Base-by-base conservation (phyloP, 176 grass and related monocot species). In the Otatea glauca region DNA sequence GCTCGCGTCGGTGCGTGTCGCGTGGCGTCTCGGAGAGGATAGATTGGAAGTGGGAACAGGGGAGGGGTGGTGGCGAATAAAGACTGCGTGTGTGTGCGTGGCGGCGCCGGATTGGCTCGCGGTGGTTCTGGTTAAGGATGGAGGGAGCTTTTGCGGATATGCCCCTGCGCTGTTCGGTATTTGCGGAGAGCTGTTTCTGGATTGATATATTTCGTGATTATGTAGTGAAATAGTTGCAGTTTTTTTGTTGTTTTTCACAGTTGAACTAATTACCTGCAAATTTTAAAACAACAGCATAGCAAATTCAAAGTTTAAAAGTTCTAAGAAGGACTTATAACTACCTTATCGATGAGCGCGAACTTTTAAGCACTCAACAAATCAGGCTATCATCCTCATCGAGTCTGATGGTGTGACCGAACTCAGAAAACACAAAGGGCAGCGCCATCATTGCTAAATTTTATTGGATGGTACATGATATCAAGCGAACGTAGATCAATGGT, bases 51-150 rank as follows among this genome's bases (percentile, higher is more conserved):
- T 59, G 62, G 63, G 69, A 23, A 70, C 37, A n/a, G n/a, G n/a
- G n/a, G n/a, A n/a, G 23, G 48, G 68, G 48, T 15, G 87, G 43
- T 78, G 66, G 38, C 35, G 65, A 37, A 29, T 67, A 29, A 67
- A 74, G 85, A 14, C 45, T 3, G 59, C 16, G n/a, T n/a, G 45
- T 23, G 70, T 50, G 70, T 5, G 42, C 29, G 54, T 25, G 38
- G 82, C 54, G 29, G 37, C 49, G 81, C 20, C 32, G 54, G 83
- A 82, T 89, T 89, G 88, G 88, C 23, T 72, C 6, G 65, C 65
- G 45, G 35, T 20, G 77, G 86, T 89, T 86, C 83, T 65, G 24
- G 74, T 88, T 70, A 62, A 72, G 53, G 79, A 16, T 32, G 50
- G 71, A 3, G 9, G 25, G 5, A 6, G 3, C 0, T 70, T 61